Percentiles rank a stretch among this genome's conserved stretches.
Evolutionary conservation across 2,329 filamentous ascomycete species (phyloP).

Genomic region (Gnomoniopsis sp.): DNA sequence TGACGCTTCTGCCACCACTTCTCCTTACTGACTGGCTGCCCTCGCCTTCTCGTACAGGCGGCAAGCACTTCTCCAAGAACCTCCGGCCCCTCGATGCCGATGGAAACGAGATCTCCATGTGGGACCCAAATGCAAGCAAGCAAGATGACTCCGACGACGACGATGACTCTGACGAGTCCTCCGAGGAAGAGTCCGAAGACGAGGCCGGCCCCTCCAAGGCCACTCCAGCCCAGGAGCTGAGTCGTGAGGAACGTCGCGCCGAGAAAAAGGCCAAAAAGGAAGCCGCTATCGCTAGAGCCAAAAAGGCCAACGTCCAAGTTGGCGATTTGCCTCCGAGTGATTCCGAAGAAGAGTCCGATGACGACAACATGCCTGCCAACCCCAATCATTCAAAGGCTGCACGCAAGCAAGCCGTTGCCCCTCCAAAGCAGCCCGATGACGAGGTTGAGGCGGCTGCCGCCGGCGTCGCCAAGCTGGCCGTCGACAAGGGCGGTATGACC

Average conservation of each 20-base stretch:
- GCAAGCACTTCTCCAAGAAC: slow-evolving; percentile 92
- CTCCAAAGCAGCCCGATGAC: slow-evolving; percentile 22
- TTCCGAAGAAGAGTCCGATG: slow-evolving; percentile 57
- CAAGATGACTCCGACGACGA: slow-evolving; percentile 49
- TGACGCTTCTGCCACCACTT: not conserved
- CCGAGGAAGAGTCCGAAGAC: slow-evolving; percentile 41
- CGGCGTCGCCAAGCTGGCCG: slow-evolving; percentile 52
- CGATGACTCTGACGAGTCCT: slow-evolving; percentile 47
- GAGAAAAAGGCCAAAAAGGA: slow-evolving; percentile 88
- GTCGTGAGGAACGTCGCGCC: slow-evolving; percentile 83
- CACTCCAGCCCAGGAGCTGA: slow-evolving; percentile 47
- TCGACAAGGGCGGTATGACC: slow-evolving; percentile 34
- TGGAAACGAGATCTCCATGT: slow-evolving; percentile 86
- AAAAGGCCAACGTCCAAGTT: slow-evolving; percentile 68
- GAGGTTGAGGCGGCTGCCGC: slow-evolving; percentile 48
- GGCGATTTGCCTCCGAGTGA: slow-evolving; percentile 81
- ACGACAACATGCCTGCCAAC: slow-evolving; percentile 75
- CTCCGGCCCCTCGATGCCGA: slow-evolving; percentile 85
- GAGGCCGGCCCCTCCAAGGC: slow-evolving; percentile 34
- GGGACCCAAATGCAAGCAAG: slow-evolving; percentile 59
- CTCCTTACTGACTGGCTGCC: not conserved
- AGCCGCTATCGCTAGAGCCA: slow-evolving; percentile 76
- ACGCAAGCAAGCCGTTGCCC: slow-evolving; percentile 52
- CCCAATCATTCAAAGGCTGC: slow-evolving; percentile 84
- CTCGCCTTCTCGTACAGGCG: slow-evolving; percentile 54